These are phyloP conservation scores for Diaporthe humulicola DNA, from an alignment of 2,329 filamentous ascomycete species.

Conservation along the genomic window DNA sequence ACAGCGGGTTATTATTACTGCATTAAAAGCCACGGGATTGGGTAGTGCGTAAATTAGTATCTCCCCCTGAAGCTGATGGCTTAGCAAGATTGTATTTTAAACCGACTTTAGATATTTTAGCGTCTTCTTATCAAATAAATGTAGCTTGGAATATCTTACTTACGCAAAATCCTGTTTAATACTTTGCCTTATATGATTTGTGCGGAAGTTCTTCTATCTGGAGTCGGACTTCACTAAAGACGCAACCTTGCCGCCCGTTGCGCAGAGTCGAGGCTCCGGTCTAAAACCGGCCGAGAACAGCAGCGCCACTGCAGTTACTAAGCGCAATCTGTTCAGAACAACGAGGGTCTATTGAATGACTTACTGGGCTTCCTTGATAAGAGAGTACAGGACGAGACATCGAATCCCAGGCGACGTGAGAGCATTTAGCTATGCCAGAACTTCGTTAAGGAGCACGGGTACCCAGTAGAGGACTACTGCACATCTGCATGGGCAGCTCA, in stretches of 20 bases:
- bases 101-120: too few species aligned
- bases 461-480: background rate
- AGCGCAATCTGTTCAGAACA: background rate
- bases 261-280: background rate
- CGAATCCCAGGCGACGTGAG: background rate
- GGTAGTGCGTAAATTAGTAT: too few species aligned
- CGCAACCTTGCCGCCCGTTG: background rate
- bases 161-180: background rate
- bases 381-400: background rate
- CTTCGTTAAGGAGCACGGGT: background rate
- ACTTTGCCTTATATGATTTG: background rate
- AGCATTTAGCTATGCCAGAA: background rate
- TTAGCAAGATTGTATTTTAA: too few species aligned
- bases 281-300: background rate
- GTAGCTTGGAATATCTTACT: background rate
- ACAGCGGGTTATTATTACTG: too few species aligned
- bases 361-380: background rate
- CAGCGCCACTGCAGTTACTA: background rate
- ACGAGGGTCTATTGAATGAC: background rate
- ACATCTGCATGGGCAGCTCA: constrained; percentile 8
- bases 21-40: too few species aligned
- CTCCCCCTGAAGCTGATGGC: too few species aligned
- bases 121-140: too few species aligned
- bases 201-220: background rate
- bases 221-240: background rate